Evolutionary conservation across 495 filamentous ascomycete genomes (phyloP), one percentile per base, ranked within the genome.

Genomic region (Choiromyces venosus): DNA sequence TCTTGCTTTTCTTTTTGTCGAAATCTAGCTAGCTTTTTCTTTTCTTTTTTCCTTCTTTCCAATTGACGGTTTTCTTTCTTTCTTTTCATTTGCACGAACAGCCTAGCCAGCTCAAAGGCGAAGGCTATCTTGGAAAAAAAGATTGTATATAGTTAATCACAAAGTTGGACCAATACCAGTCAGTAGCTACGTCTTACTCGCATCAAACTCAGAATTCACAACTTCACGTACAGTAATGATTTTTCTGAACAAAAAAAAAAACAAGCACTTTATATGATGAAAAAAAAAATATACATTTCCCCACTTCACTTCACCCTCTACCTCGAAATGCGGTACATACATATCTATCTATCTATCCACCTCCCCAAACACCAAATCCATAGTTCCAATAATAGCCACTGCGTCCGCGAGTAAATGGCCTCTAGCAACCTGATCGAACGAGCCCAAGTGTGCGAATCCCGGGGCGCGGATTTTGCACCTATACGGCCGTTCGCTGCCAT

Each of bases 401-500:
- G 96, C 95, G 86, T 99, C 95, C 64, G 95, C 96, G 77, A 99
- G 84, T 79, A 99, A 82, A 87, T 99, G 95, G 18, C 96, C 95
- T 82, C 90, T 90, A 65, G 89, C 88, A 42, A 99, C 86, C 81
- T 97, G 94, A 82, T 99, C 95, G 81, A 99, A 97, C 72, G 92
- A 92, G 76, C 88, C 88, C 82, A 99, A 84, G 87, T 99, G 95
- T 66, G 95, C 96, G 80, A 99, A 99, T 70, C 95, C 95, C 46
- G 95, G 95, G 44, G 96, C 94, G 77, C 95, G 89, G 79, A 99
- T 97, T 87, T 97, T 96, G 84, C 96, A 97, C 78, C 96, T 87
- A 85, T 99, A 99, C 56, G 95, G 95, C 74, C 95, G 86, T 87
- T 99, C 95, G 80, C 88, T 95, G 68, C 95, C 95, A 82, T 99